Evolutionary conservation across 2,329 filamentous ascomycete genomes (phyloP), one percentile per base, ranked within the genome.

Genomic region (Aspergillus calidoustus): DNA sequence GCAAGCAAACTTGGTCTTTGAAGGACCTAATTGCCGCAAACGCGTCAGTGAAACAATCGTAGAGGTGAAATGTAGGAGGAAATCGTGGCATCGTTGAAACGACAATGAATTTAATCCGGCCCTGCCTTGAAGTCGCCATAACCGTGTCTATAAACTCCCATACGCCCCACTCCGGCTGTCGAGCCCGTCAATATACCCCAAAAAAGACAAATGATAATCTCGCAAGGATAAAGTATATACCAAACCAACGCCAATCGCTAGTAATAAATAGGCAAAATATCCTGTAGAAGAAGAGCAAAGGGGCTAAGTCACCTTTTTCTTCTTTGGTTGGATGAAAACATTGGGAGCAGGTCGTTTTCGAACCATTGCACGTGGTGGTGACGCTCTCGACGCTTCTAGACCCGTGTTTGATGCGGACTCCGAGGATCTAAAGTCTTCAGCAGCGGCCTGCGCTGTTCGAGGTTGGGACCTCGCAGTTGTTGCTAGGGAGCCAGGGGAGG

Each of bases 271-370:
- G 6, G 50, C 41, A 34, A 44, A 41, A 46, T 9, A 19, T 31
- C 7, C 46, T 43, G 3, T 47, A 46, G 15, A 28, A 13, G 49
- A 41, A 28, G 22, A 28, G 28, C 13, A 11, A 44, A 19, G 13
- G 9, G 25, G 30, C 69, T 62, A 73, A n/a, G 60, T 62, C 15
- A 69, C 47, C 23, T 66, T 72, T 47, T 64, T 71, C 38, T 69
- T 71, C 61, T 74, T 76, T 2, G 73, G 71, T 44, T 68, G 72
- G 38, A 76, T 71, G 55, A 76, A 74, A 3, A 73, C 63, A 59
- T 68, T 75, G 5, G 72, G 72, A 22, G 69, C 63, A 5, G 73
- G 69, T 48, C 74, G 65, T 62, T 75, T 76, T 30, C 72, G 71
- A 41, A 72, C 63, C 3, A 69, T 46, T 38, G 62, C 61, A 7